phyloP scores from a whole-genome alignment of 164 flowering plant species.

The Umbellularia californica region DNA sequence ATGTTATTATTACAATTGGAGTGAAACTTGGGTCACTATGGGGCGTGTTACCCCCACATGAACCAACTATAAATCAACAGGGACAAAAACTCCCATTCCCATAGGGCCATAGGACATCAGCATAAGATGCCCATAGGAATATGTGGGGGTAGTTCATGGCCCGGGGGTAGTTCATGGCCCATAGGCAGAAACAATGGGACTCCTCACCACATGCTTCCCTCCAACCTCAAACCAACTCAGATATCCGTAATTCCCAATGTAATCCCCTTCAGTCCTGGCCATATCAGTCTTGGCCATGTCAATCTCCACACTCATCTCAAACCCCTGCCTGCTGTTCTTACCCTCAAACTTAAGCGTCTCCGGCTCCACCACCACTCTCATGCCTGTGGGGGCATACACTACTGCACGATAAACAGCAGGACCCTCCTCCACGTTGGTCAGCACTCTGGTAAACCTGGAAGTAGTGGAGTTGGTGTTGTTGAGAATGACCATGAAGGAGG shows the following conservation, averaged over 20 bases:
- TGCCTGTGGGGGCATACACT: not conserved
- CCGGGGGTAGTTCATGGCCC: constrained; percentile 8
- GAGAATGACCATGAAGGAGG: constrained; percentile 9
- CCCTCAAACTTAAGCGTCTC: not conserved
- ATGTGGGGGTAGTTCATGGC: no score
- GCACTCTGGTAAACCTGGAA: not conserved
- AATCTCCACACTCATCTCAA: not conserved
- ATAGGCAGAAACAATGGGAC: constrained; percentile 28
- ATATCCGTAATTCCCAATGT: constrained; percentile 7
- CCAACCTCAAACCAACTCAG: constrained; percentile 10
- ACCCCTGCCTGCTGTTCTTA: not conserved
- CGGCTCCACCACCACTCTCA: constrained; percentile 8
- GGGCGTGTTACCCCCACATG: no score
- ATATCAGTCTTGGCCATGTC: not conserved
- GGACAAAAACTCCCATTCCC: no score
- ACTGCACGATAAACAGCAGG: constrained; percentile 1
- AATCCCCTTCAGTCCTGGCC: no score
- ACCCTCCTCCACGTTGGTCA: not conserved
- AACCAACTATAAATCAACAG: no score
- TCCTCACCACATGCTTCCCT: constrained; percentile 16
- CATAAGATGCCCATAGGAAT: no score
- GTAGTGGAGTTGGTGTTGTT: constrained; percentile 1
- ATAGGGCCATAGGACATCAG: no score
- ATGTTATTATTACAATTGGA: no score
- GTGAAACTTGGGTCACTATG: no score